Base-by-base conservation (phyloP, 208 protist species). In the Porcisia deanei region DNA sequence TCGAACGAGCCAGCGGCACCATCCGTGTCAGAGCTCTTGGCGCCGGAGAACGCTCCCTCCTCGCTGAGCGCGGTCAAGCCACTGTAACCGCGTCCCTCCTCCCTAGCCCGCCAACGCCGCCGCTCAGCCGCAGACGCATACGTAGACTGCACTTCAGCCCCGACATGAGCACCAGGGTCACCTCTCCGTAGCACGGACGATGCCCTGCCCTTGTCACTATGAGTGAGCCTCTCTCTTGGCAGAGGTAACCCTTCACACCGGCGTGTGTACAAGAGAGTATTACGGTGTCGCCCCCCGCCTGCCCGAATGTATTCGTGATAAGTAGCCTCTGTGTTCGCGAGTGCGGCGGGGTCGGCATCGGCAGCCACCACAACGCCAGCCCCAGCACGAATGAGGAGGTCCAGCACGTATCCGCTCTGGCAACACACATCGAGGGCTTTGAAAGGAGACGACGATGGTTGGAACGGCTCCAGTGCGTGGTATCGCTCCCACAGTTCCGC, bases 371-470 rank as follows among this genome's bases (percentile, higher is more conserved):
- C 79, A 22, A 75, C 43, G 5, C 59, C 78, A 1, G 88, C 89
- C 3, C 91, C 91, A 5, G 91, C 87, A 53, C 85, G 89, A 60
- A 93, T 72, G 41, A 96, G 84, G 47, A 96, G 66, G 66, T 94
- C 89, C 52, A 79, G 74, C 47, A 77, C 85, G 65, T 88, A 91
- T 9, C 91, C 90, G 71, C 89, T 93, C 74, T 96, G 92, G 45
- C 83, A 88, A 60, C 92, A 90, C 63, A 92, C 84, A 71, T 96
- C 92, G 1, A 94, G 76, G 0, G 90, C 92, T 2, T 77, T 64
- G 84, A 94, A 96, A 1, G 81, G 68, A 12, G 52, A 47, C 14
- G 39, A 58, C 5, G 53, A 64, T n/a, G 68, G 82, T 2, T 49
- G 71, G 58, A 92, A 94, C 6, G 70, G n/a, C 79, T 88, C 85